Base-by-base conservation (phyloP, 441 rosid genomes). In the Euphorbia schlechtendalii region DNA sequence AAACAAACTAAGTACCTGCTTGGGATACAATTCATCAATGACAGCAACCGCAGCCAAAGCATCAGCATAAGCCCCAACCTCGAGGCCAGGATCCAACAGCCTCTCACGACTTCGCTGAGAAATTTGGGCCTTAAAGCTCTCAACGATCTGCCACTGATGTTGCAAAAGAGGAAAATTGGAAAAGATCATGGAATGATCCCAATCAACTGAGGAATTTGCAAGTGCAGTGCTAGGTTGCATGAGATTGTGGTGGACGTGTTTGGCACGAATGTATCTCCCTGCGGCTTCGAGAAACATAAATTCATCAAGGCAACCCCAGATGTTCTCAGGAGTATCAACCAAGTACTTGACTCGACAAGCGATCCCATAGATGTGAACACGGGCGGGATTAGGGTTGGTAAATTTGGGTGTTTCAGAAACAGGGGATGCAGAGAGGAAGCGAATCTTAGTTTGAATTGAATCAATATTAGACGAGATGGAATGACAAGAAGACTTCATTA, bases 71-170 rank as follows among this genome's bases (percentile, higher is more conserved):
- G 84, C 88, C 8, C 74, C 87, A 12, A 94, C 30, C 12, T 70
- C 78, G n/a, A 86, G 76, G 9, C 85, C 92, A 4, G 80, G 82
- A 81, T 87, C 98, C 59, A 89, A 65, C 74, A 94, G 75, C 73
- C 96, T 73, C 75, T 94, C 99, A 27, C 78, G 96, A 52, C 96
- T 82, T 73, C 95, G 82, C 85, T 90, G 96, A 5, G 99, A 89
- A 74, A 93, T 90, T 88, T 93, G 99, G 51, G 74, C 77, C 77
- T 93, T 93, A 64, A 90, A 93, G 80, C 96, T 82, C 89, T 90
- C 99, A 24, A 90, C 97, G 56, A 90, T 94, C 92, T 90, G 97
- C 92, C 96, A 93, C 73, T 93, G 99, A 63, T 93, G 97, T 75
- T 93, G 96, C 69, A 94, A 72, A 14, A 91, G 74, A 28, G 99